A percentile compares a stretch with the other conserved stretches of the same genome.
Conservation (phyloP, 768 basidiomycete species). For the Cystofilobasidium macerans region DNA sequence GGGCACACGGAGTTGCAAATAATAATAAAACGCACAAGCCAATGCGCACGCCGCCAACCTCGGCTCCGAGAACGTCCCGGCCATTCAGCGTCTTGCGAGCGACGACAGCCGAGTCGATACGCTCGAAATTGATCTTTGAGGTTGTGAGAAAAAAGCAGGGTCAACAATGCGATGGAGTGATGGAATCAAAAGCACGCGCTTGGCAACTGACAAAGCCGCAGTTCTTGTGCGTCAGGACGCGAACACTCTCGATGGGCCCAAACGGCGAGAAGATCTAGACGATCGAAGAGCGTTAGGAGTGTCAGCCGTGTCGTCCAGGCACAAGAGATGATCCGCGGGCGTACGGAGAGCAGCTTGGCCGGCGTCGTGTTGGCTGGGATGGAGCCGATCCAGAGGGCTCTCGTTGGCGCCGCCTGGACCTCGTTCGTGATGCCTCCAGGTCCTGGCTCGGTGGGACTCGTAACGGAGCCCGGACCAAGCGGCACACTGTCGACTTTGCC, state of each 20-base stretch:
- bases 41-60: conserved; percentile 92
- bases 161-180: background rate
- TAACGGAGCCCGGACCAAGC: conserved; percentile 38
- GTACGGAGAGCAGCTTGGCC: conserved; percentile 66
- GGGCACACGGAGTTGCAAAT: background rate
- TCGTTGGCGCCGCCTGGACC: conserved; percentile 78
- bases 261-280: conserved; percentile 91
- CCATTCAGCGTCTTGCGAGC: conserved; percentile 93
- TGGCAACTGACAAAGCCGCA: conserved; percentile 53
- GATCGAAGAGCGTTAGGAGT: background rate
- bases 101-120: conserved; percentile 88
- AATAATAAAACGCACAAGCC: conserved; percentile 47
- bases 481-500: conserved; percentile 97
- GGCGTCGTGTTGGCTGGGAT: conserved; percentile 93
- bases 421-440: conserved; percentile 69
- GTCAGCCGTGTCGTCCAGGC: background rate
- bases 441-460: conserved; percentile 22
- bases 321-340: background rate
- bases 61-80: conserved; percentile 86
- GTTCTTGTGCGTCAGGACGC: conserved; percentile 93
- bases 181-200: background rate
- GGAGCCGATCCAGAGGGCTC: conserved; percentile 95
- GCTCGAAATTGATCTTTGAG: conserved; percentile 92
- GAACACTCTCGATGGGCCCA: conserved; percentile 91
- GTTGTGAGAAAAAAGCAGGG: background rate